Percentiles rank a stretch among this genome's conserved stretches.
Evolutionary conservation across 2,329 filamentous ascomycete genomes (phyloP).

Genomic region (Ophiostoma fasciatum): DNA sequence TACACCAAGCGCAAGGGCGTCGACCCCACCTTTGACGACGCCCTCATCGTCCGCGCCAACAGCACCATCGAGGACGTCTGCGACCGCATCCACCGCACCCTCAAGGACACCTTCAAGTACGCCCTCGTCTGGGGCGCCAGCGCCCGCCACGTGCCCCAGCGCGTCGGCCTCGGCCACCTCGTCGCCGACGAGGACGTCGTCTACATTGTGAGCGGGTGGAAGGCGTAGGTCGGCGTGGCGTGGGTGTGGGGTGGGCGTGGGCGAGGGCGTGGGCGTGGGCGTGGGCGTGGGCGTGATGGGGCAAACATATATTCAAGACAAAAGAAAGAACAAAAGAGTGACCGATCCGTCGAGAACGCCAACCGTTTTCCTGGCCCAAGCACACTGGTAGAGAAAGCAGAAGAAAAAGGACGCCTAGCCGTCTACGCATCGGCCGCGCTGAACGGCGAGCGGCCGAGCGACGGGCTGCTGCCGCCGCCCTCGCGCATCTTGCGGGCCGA

Average conservation of each 20-base stretch:
- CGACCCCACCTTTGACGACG: slow-evolving; percentile 81
- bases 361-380: neutral
- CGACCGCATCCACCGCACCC: slow-evolving; percentile 78
- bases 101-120: slow-evolving; percentile 99
- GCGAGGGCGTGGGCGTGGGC: neutral
- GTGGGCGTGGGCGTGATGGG: too few relatives aligned
- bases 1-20: slow-evolving; percentile 95
- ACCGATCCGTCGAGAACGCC: neutral
- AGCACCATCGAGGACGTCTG: slow-evolving; percentile 94
- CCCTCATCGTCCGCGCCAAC: slow-evolving; percentile 78
- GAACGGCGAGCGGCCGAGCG: slow-evolving; percentile 4
- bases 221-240: slow-evolving; percentile 30
- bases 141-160: slow-evolving; percentile 84
- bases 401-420: neutral
- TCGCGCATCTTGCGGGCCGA: slow-evolving; percentile 45
- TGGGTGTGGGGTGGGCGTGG: too few relatives aligned
- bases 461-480: slow-evolving; percentile 31
- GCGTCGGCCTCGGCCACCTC: slow-evolving; percentile 71
- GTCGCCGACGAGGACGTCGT: slow-evolving; percentile 60
- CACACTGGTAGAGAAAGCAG: too few relatives aligned
- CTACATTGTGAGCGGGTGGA: slow-evolving; percentile 51
- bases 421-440: neutral
- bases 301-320: neutral
- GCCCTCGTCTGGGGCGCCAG: slow-evolving; percentile 96
- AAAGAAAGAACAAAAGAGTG: neutral